Evolutionary conservation across 2,329 filamentous ascomycete genomes (phyloP).

Genomic region (Colletotrichum tropicicola): DNA sequence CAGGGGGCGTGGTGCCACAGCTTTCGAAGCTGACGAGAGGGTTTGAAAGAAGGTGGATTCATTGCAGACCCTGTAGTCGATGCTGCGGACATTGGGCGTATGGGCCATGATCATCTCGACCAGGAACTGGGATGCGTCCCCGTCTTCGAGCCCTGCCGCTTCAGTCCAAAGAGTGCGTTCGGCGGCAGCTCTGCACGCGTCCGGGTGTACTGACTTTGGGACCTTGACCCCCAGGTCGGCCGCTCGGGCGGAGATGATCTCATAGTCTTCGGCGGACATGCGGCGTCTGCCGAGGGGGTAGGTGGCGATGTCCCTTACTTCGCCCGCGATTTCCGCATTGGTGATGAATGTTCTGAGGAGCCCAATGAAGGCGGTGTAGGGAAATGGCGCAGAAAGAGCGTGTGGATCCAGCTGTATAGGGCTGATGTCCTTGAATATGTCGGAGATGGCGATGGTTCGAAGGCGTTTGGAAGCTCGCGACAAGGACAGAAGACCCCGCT

Average conservation of each 20-base stretch:
- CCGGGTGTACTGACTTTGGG: not conserved
- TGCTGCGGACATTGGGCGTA: not conserved
- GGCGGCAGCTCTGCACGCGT: not conserved
- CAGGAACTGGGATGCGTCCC: not conserved
- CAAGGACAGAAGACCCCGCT: not conserved
- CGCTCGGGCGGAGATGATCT: not conserved
- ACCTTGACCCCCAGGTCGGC: not conserved
- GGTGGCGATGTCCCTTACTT: not conserved
- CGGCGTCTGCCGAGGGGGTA: not conserved
- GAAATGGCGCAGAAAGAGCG: not conserved
- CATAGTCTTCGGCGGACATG: not conserved
- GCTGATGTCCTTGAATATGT: not conserved
- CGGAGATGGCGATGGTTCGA: not conserved
- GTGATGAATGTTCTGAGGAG: not conserved
- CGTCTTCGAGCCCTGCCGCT: not conserved
- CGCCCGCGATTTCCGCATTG: not conserved
- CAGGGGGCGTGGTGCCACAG: rapidly evolving
- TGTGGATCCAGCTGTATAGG: not conserved
- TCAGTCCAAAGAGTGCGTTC: not conserved
- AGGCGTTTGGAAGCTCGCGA: not conserved
- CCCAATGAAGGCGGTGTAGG: not conserved
- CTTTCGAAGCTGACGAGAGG: not conserved
- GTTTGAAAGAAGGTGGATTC: not conserved
- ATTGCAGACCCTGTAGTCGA: not conserved
- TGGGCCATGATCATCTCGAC: not conserved